phyloP scores from a whole-genome alignment of 148 eudicot species.

The Limonium bicolor region DNA sequence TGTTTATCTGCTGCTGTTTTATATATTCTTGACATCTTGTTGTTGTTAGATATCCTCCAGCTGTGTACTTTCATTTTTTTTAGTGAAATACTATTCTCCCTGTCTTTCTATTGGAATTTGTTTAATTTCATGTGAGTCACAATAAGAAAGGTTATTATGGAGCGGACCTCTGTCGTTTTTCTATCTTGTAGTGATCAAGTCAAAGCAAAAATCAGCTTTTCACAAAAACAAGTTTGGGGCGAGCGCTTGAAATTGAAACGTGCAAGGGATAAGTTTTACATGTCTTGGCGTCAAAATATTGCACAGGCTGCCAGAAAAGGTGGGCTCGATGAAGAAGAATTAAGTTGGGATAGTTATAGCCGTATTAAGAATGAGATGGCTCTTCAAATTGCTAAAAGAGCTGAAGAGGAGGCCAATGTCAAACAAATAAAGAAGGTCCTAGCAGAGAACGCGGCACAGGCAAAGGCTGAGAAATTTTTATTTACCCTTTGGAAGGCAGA shows the following conservation, averaged over 20 bases:
- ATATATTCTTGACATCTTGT: too few species aligned
- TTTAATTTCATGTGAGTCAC: too few species aligned
- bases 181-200: slow-evolving; percentile 47
- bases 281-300: slow-evolving; percentile 56
- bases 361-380: slow-evolving; percentile 41
- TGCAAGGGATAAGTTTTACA: slow-evolving; percentile 37
- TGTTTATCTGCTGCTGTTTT: too few species aligned
- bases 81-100: too few species aligned
- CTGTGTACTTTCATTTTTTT: too few species aligned
- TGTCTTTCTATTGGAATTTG: too few species aligned
- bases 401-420: slow-evolving; percentile 30
- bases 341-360: slow-evolving; percentile 75
- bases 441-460: slow-evolving; percentile 22
- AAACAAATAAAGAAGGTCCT: slow-evolving; percentile 26
- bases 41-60: too few species aligned
- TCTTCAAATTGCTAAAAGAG: slow-evolving; percentile 18
- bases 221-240: slow-evolving; percentile 59
- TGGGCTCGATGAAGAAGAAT: slow-evolving; percentile 39
- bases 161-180: too few species aligned
- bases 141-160: too few species aligned
- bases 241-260: slow-evolving; percentile 51
- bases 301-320: slow-evolving; percentile 80
- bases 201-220: slow-evolving; percentile 48
- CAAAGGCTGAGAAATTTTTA: slow-evolving; percentile 18
- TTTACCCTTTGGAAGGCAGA: slow-evolving; percentile 20